Conservation (phyloP, 2,329 filamentous ascomycete species). For the Trichoderma sp. region DNA sequence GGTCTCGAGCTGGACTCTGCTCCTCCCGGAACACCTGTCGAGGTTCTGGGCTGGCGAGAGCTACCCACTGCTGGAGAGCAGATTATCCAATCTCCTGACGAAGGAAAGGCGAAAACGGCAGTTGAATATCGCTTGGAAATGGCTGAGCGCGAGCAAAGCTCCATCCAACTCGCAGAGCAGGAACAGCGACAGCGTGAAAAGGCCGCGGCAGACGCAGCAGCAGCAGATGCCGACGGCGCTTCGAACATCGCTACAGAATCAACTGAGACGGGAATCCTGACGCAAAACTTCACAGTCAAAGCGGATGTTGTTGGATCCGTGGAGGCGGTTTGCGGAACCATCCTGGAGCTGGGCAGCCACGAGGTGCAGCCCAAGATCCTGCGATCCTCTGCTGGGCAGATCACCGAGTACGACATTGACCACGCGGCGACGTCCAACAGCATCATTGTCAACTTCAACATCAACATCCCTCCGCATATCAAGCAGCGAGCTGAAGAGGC, state of each 20-base stretch:
- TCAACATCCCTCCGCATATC: constrained; percentile 64
- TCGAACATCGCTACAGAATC: constrained; percentile 29
- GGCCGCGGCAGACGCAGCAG: constrained; percentile 40
- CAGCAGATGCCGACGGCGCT: constrained; percentile 39
- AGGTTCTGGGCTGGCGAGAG: constrained; percentile 92
- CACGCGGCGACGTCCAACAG: constrained; percentile 76
- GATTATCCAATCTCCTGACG: constrained; percentile 77
- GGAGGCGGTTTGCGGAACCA: constrained; percentile 78
- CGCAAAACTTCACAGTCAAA: constrained; percentile 82
- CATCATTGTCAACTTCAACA: constrained; percentile 85
- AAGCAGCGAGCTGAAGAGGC: constrained; percentile 65
- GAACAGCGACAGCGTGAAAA: constrained; percentile 61
- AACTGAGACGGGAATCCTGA: constrained; percentile 44
- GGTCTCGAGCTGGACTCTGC: constrained; percentile 70
- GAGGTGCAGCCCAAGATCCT: constrained; percentile 78
- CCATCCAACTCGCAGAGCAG: constrained; percentile 75
- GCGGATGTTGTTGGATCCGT: constrained; percentile 92
- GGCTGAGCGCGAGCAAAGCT: constrained; percentile 68
- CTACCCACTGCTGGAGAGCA: constrained; percentile 79
- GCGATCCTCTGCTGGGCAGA: constrained; percentile 70
- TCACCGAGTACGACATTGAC: constrained; percentile 85
- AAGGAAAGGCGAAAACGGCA: constrained; percentile 75
- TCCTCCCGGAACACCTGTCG: constrained; percentile 82
- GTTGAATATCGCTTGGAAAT: constrained; percentile 73
- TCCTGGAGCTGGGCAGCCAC: constrained; percentile 77